Evolutionary conservation across 352 stramenopile genomes (phyloP), one percentile per base, ranked within the genome.

Genomic region (Globisporangium sylvaticum): DNA sequence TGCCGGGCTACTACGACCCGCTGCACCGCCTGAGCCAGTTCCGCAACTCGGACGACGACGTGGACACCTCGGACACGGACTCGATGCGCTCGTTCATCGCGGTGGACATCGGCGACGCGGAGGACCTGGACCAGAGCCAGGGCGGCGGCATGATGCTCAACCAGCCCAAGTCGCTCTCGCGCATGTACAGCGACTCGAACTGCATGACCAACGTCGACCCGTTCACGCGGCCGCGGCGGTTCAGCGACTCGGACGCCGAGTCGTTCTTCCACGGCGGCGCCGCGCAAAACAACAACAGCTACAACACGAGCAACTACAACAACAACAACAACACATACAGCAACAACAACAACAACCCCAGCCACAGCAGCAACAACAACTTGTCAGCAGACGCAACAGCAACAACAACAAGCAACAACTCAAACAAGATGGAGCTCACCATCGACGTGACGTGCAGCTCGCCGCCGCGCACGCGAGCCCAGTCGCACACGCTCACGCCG

Each of bases 1-100:
- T 96, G 0, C 88, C 88, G 4, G 87, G 87, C 1, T 95, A 95
- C 70, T 96, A 96, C 58, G 88, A 95, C 62, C 88, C 88, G 52
- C 71, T 95, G 48, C 86, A 94, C 69, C 88, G 87, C 14, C 70
- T 95, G 9, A 85, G 81, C 48, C 73, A 91, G 59, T 90, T 88
- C 61, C 86, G 88, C 39, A 80, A 87, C 66, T 81, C 75, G 14
- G 72, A 70, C 25, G 81, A 89, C 46, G 78, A 82, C 9, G 70
- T 89, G 15, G 87, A 85, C 72, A 68, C 73, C 10, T 90, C 77
- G 8, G 85, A 91, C 66, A 90, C 83, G 0, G 82, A 90, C 71
- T 91, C 84, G 50, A 73, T 92, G 67, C 83, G 81, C 55, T 91
- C 84, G 18, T 92, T 90, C 52, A 73, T 92, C n/a, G 83, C 84